Evolutionary conservation across 352 stramenopile species (phyloP).

Genomic region (Hyaloperonospora brassicae): DNA sequence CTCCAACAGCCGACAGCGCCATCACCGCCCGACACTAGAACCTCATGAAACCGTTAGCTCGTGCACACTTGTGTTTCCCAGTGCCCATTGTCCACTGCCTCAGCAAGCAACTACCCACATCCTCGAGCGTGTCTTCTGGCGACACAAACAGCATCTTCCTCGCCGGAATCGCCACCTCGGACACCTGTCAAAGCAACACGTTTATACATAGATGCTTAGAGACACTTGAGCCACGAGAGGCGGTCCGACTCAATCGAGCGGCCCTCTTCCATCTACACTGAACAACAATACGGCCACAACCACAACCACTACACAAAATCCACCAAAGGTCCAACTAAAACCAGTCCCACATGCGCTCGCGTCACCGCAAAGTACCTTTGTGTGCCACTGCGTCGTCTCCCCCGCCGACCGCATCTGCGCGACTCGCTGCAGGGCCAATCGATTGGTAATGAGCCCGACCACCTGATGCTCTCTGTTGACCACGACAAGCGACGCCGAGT

Average conservation of each 20-base stretch:
- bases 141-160: conserved; percentile 69
- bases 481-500: conserved; percentile 70
- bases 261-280: too few species aligned
- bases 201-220: too few species aligned
- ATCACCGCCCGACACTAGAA: conserved; percentile 68
- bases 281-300: too few species aligned
- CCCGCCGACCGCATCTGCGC: conserved; percentile 45
- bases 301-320: too few species aligned
- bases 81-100: not conserved
- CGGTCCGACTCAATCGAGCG: not conserved
- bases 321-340: conserved; percentile 1
- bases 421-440: conserved; percentile 50
- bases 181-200: conserved; percentile 26
- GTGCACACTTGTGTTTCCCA: too few species aligned
- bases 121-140: conserved; percentile 63
- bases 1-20: conserved; percentile 56
- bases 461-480: conserved; percentile 59
- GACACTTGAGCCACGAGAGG: not conserved
- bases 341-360: not conserved
- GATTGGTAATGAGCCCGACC: conserved; percentile 75
- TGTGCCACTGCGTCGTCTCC: conserved; percentile 40
- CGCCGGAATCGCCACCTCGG: conserved; percentile 56
- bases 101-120: conserved; percentile 27
- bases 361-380: conserved; percentile 27
- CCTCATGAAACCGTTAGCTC: too few species aligned